A percentile compares a stretch with the other conserved stretches of the same genome.
Evolutionary conservation across 768 basidiomycete species (phyloP).

Genomic region (Cystobasidium ongulense): DNA sequence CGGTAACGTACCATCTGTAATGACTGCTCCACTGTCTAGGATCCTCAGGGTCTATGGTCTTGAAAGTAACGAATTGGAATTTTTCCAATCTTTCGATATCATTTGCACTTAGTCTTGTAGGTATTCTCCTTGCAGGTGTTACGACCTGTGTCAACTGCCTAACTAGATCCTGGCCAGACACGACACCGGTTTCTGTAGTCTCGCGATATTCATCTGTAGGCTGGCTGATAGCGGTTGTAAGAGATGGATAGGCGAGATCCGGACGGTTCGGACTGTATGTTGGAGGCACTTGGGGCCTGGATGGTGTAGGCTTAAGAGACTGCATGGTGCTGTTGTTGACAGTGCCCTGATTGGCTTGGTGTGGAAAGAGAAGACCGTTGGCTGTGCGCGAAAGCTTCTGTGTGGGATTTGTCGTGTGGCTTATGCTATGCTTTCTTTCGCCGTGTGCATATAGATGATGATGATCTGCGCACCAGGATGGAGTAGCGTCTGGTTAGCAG

Average conservation of each 20-base stretch:
- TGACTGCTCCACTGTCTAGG: constrained; percentile 37
- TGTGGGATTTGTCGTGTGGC: no score
- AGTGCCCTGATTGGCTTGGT: neutral
- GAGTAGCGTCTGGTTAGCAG: no score
- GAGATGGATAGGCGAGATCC: neutral
- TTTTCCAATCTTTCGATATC: constrained; percentile 12
- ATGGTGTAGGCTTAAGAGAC: neutral
- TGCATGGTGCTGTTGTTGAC: neutral
- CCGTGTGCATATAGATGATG: neutral
- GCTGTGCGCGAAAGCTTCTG: no score
- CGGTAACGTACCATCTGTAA: constrained; percentile 36
- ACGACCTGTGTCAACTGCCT: neutral
- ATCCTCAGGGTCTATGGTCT: constrained; percentile 35
- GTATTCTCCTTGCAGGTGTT: neutral
- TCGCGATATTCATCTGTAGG: constrained; percentile 2
- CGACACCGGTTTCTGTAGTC: neutral
- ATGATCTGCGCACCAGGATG: neutral
- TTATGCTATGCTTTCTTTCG: no score
- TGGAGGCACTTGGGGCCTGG: neutral
- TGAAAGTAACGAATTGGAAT: constrained; percentile 39
- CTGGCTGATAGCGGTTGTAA: neutral
- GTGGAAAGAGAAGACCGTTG: no score
- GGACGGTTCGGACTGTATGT: neutral
- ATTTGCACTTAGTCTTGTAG: neutral
- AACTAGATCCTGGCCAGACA: neutral